Conservation (phyloP, 2,329 filamentous ascomycete species). For the Aaosphaeria arxii region DNA sequence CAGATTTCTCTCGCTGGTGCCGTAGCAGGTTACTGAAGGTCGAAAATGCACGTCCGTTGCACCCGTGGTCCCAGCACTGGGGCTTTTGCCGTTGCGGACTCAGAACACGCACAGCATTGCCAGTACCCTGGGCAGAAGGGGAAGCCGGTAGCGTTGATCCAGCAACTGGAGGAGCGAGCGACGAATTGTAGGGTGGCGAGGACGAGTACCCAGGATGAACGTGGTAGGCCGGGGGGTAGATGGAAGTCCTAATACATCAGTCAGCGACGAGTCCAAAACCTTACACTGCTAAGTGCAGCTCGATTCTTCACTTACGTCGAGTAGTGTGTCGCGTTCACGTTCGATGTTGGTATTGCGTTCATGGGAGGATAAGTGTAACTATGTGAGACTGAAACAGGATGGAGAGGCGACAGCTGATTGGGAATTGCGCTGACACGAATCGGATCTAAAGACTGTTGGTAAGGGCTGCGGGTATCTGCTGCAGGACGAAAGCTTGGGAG, state of each 20-base stretch:
- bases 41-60: conserved; percentile 91
- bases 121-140: conserved; percentile 20
- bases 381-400: conserved; percentile 19
- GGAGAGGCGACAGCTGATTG: conserved; percentile 15
- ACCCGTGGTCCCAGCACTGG: conserved; percentile 96
- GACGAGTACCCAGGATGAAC: too few species aligned
- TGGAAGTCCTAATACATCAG: too few species aligned
- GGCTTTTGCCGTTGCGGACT: conserved; percentile 77
- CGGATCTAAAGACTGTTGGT: conserved; percentile 26
- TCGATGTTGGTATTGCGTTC: conserved; percentile 24
- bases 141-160: conserved; percentile 15
- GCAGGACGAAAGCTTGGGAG: too few species aligned
- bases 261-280: too few species aligned
- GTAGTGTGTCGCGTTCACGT: conserved; percentile 1
- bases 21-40: conserved; percentile 93
- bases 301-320: too few species aligned
- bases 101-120: conserved; percentile 55
- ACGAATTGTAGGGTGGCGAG: too few species aligned
- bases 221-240: too few species aligned
- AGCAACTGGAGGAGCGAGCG: background rate
- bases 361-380: conserved; percentile 31
- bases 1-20: conserved; percentile 92
- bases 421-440: conserved; percentile 25
- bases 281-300: too few species aligned
- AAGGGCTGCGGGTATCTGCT: conserved; percentile 20